Percentiles rank a stretch among this genome's conserved stretches.
These are phyloP conservation scores for Eleusine coracana DNA, from an alignment of 176 grass and related monocot species.

Conservation along the genomic window DNA sequence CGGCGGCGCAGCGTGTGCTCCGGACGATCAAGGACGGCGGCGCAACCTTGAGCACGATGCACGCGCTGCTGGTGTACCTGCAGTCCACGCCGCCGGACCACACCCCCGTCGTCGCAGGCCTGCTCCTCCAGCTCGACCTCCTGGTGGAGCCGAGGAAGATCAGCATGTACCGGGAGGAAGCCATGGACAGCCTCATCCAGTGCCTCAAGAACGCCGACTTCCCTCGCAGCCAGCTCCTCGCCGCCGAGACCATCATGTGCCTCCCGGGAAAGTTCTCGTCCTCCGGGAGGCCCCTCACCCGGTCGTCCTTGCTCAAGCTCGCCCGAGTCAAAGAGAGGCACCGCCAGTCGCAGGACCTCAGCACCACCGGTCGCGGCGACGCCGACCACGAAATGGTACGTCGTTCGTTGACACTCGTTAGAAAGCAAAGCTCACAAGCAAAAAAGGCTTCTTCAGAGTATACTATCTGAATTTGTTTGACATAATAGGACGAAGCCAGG, in stretches of 20 bases:
- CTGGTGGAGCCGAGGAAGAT: constrained; percentile 77
- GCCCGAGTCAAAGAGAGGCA: constrained; percentile 61
- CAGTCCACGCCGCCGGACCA: constrained; percentile 56
- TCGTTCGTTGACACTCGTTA: neutral
- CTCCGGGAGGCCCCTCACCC: constrained; percentile 60
- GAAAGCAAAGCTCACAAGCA: no score
- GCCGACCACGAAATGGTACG: constrained; percentile 49
- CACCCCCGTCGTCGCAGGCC: constrained; percentile 53
- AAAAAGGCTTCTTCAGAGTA: no score
- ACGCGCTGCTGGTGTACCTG: constrained; percentile 64
- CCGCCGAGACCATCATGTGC: constrained; percentile 66
- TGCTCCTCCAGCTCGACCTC: constrained; percentile 79
- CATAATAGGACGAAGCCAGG: constrained; percentile 55
- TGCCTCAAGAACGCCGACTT: constrained; percentile 64
- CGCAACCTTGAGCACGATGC: constrained; percentile 64
- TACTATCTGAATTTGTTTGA: neutral
- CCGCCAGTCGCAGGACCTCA: constrained; percentile 49
- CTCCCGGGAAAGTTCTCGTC: constrained; percentile 68
- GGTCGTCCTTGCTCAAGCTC: constrained; percentile 56
- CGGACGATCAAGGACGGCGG: constrained; percentile 54
- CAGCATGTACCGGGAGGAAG: constrained; percentile 73
- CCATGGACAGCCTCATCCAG: constrained; percentile 49
- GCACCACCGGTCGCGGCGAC: constrained; percentile 19
- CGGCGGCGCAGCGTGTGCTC: constrained; percentile 49
- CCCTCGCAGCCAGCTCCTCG: constrained; percentile 58